Evolutionary conservation across 23 red algal genomes (phyloP).

Genomic region (Gracilariopsis chorda): DNA sequence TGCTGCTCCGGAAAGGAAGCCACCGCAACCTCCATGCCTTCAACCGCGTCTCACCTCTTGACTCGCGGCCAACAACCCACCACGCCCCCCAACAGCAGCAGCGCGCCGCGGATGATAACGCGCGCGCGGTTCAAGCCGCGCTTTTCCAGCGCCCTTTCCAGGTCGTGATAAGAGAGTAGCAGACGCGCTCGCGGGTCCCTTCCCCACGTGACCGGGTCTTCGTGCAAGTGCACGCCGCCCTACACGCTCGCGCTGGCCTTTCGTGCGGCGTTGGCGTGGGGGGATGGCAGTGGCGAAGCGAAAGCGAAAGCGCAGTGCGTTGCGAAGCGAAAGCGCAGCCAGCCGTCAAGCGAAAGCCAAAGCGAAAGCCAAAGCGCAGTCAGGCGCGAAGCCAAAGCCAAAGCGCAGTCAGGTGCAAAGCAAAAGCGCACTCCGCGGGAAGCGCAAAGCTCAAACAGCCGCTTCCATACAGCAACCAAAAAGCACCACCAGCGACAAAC

Average conservation of each 20-base stretch:
- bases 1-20: constrained; percentile 48
- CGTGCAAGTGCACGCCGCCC: neutral
- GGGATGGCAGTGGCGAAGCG: no score
- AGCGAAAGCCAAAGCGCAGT: no score
- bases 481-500: no score
- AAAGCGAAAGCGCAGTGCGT: no score
- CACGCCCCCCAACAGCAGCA: neutral
- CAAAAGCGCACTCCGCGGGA: no score
- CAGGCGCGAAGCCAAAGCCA: no score
- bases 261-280: no score
- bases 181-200: neutral
- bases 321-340: no score
- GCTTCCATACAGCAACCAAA: no score
- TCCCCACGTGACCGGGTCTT: neutral
- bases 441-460: no score
- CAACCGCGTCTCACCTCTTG: constrained; percentile 78
- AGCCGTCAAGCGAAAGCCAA: no score
- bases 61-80: constrained; percentile 58
- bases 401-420: no score
- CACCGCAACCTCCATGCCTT: constrained; percentile 57
- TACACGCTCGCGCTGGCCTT: neutral
- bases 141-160: constrained; percentile 38
- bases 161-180: constrained; percentile 65
- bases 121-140: constrained; percentile 38
- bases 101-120: neutral